Evolutionary conservation across 352 stramenopile genomes (phyloP).

Genomic region (Globisporangium lucens): DNA sequence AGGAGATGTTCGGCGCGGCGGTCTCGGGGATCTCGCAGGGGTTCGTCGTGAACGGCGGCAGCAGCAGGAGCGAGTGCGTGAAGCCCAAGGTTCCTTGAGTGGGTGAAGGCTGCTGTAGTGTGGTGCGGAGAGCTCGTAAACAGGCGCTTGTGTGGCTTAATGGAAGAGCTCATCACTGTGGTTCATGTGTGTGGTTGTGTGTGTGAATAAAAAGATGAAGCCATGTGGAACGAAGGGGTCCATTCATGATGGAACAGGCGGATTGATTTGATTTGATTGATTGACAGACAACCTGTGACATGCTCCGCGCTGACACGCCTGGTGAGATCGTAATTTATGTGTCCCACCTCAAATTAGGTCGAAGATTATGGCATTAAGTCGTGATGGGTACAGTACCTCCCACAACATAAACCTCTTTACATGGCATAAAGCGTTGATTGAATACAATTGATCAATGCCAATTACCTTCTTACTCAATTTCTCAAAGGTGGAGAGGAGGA

Average conservation of each 20-base stretch:
- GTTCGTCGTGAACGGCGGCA: constrained; percentile 52
- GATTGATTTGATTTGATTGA: background rate
- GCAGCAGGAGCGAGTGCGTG: constrained; percentile 12
- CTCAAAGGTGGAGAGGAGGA: background rate
- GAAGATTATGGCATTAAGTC: background rate
- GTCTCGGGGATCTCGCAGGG: constrained; percentile 76
- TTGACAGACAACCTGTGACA: background rate
- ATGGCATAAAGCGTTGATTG: no score
- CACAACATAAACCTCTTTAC: background rate
- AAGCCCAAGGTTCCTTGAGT: constrained; percentile 29
- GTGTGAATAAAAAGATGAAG: background rate
- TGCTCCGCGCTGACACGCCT: background rate
- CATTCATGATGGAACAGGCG: background rate
- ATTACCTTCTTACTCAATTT: background rate
- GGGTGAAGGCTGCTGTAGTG: no score
- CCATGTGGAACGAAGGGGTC: background rate
- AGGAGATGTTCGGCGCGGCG: constrained; percentile 79
- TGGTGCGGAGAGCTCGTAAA: background rate
- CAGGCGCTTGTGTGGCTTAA: background rate
- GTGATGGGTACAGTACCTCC: background rate
- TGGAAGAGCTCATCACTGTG: background rate
- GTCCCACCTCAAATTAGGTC: background rate
- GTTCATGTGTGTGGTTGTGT: background rate
- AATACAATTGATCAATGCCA: no score
- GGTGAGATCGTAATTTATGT: background rate